Base-by-base conservation (phyloP, 805 yeast genomes). In the Barnettozyma populi region DNA sequence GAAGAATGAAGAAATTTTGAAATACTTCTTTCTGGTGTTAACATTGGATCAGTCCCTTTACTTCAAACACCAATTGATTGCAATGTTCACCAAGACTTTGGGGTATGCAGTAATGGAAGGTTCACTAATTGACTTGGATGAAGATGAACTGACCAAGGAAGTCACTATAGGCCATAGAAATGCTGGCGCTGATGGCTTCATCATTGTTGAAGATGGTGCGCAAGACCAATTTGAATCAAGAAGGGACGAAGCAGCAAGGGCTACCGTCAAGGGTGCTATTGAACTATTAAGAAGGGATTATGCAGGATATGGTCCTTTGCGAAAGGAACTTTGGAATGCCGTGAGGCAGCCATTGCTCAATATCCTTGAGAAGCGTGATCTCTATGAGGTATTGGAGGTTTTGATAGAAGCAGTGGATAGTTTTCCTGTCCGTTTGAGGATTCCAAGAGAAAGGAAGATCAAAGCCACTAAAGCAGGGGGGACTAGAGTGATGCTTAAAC, bases 61-160 rank as follows among this genome's bases (percentile, higher is more conserved):
- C 43, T 65, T 89, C 36, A 74, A 80, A 42, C 66, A 69, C 20
- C 71, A 75, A 11, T 57, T 88, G 47, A 63, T 81, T 2, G 66
- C 64, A 3, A 65, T 68, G 0, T 68, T 92, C 18, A 57, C 71
- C 13, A 66, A 70, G 5, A 69, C 84, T 1, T 66, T 92, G 7
- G 84, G 94, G 27, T 65, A 72, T 39, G 80, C 88, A 8, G 95
- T 92, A 0, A 64, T 82, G 9, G 70, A 77, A 41, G 89, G 90
- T 0, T 74, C 75, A 2, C 73, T 79, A 1, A 74, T 79, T 1
- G 70, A 71, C 14, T 61, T 81, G 18, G 87, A 84, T 52, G 89
- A 84, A 59, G 80, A 79, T 34, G 94, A 86, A 55, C 74, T 84
- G 31, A 52, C 52, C 7, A 48, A 52, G 11, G 55, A 51, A 4